Base-by-base conservation (phyloP, 306 rosid species). In the Rosa chinensis region DNA sequence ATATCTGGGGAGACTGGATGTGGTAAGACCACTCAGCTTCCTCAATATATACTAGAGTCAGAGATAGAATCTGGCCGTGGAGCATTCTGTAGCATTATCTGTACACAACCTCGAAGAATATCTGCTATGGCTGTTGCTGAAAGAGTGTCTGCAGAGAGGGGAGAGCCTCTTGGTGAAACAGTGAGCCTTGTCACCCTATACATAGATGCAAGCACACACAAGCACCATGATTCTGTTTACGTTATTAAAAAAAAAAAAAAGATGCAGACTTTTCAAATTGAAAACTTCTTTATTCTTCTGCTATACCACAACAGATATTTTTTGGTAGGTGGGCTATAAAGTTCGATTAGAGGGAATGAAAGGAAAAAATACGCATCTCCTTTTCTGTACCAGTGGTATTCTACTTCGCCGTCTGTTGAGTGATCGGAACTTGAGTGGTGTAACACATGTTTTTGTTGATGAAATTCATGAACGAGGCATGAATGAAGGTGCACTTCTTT, bases 241-340 rank as follows among this genome's bases (percentile, higher is more conserved):
- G 8, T 32, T 32, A 32, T 32, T 32, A 6, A 52, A 82, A 75
- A 32, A 75, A 32, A 75, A 39, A 74, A 68, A 53, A 21, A 59
- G 18, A 80, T 79, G 47, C 55, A 73, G 76, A 48, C 40, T 72
- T 86, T 85, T 79, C 42, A 82, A 81, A 83, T 86, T 80, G 77
- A 76, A 80, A 70, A 73, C 82, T 83, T 78, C 82, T 87, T 85
- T 84, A 79, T 89, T 78, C 86, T 88, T 83, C 90, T 87, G 90
- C 86, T 77, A 88, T 89, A 89, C 91, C 88, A 84, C 88, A 89
- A 89, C 88, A 85, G 88, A 89, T 85, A 84, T 92, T 87, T 86
- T 94, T 89, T 90, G 92, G 55, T 81, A 88, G 91, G 87, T 88
- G 75, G 91, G 91, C 74, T 88, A 85, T 79, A 88, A 88, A 85